These are phyloP conservation scores for Trichoderma atroviride DNA, from an alignment of 2,329 filamentous ascomycete species.

Conservation along the genomic window DNA sequence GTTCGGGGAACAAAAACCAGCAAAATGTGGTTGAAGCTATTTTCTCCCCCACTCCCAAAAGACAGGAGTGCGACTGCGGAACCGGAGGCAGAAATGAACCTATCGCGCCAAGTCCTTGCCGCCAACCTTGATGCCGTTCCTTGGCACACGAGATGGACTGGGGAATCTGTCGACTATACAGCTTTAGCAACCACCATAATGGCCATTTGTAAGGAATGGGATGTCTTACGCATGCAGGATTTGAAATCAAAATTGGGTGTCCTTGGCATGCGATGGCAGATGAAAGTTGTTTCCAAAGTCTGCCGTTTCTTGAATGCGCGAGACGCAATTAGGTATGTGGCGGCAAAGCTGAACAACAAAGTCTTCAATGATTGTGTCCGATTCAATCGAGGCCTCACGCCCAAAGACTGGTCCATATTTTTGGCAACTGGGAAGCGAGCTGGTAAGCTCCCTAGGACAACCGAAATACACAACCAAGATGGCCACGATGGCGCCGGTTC, in stretches of 20 bases:
- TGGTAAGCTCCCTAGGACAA: constrained; percentile 34
- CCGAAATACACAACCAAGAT: constrained; percentile 32
- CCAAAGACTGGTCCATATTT: constrained; percentile 60
- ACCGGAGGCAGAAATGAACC: constrained; percentile 41
- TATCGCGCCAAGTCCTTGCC: constrained; percentile 45
- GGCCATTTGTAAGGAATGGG: constrained; percentile 60
- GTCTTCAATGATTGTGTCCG: constrained; percentile 66
- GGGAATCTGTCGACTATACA: constrained; percentile 60
- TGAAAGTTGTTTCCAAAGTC: constrained; percentile 61
- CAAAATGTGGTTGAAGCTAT: constrained; percentile 62
- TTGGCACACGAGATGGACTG: constrained; percentile 60
- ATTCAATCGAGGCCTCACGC: constrained; percentile 57
- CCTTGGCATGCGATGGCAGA: constrained; percentile 57
- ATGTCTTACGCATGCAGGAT: constrained; percentile 60
- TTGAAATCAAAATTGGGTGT: constrained; percentile 61
- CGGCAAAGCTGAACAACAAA: constrained; percentile 55
- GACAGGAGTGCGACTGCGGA: constrained; percentile 35
- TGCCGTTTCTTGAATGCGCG: constrained; percentile 60
- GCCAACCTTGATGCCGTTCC: constrained; percentile 56
- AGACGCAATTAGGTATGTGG: constrained; percentile 60
- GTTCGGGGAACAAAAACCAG: constrained; percentile 63
- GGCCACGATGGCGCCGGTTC: constrained; percentile 33
- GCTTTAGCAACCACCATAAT: constrained; percentile 60
- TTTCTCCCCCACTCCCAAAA: constrained; percentile 51
- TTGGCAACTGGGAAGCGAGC: constrained; percentile 52